phyloP scores from a whole-genome alignment of 768 basidiomycete genomes.

The Russula compacta region DNA sequence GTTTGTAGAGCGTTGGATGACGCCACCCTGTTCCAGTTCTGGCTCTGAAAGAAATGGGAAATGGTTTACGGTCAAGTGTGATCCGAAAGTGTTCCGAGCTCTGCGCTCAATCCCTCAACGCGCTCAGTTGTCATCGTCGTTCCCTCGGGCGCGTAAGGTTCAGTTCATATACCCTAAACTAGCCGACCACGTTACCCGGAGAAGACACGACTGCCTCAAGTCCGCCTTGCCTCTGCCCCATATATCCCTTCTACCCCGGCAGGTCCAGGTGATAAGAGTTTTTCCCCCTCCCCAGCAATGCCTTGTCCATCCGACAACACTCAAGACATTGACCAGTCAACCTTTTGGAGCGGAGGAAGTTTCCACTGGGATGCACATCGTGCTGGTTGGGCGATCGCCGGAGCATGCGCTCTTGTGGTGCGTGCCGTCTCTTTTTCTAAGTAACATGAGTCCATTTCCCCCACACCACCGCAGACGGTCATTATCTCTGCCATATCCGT shows the following conservation, averaged over 20 bases:
- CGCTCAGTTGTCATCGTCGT: no score
- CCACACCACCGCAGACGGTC: constrained; percentile 37
- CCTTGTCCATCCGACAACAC: constrained; percentile 48
- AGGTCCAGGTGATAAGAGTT: not conserved
- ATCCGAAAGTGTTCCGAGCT: not conserved
- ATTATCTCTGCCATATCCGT: constrained; percentile 50
- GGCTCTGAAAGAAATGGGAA: no score
- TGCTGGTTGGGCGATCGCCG: constrained; percentile 69
- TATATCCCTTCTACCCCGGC: not conserved
- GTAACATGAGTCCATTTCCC: not conserved
- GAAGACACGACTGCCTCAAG: not conserved
- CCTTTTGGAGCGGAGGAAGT: constrained; percentile 49
- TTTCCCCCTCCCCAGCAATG: not conserved
- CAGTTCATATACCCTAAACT: no score
- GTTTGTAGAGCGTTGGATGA: no score
- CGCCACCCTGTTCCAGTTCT: no score
- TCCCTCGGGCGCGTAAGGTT: no score
- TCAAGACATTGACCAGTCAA: constrained; percentile 42
- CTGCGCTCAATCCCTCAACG: no score
- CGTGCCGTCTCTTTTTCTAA: constrained; percentile 23
- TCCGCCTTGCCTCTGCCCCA: not conserved
- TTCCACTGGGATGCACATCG: constrained; percentile 53
- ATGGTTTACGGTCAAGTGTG: not conserved
- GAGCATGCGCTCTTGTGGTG: constrained; percentile 49
- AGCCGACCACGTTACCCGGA: no score